Evolutionary conservation across 352 stramenopile species (phyloP).

Genomic region (Globisporangium solare): DNA sequence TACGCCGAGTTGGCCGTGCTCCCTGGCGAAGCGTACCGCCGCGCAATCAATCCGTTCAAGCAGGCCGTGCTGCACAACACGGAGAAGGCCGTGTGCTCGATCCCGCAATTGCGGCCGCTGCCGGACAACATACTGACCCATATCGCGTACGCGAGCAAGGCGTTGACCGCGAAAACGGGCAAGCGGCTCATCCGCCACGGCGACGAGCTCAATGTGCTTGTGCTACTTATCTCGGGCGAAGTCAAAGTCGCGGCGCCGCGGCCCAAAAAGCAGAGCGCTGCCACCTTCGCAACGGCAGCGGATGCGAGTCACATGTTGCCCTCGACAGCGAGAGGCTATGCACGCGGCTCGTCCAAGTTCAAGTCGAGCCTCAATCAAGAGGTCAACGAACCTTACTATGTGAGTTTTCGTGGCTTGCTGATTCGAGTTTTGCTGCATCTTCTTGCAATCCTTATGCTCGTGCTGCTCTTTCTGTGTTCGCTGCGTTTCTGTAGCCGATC

Average conservation of each 20-base stretch:
- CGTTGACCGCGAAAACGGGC: slow-evolving; percentile 33
- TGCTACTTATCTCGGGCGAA: slow-evolving; percentile 55
- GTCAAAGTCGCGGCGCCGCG: slow-evolving; percentile 53
- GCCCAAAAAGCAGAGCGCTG: neutral
- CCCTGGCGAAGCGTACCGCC: slow-evolving; percentile 57
- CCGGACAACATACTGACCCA: slow-evolving; percentile 51
- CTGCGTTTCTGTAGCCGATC: slow-evolving; percentile 22
- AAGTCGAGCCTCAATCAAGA: slow-evolving; percentile 10
- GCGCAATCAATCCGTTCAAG: slow-evolving; percentile 70
- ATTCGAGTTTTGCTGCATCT: neutral
- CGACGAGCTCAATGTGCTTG: slow-evolving; percentile 54
- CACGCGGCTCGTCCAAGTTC: slow-evolving; percentile 1
- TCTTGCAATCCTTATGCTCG: neutral
- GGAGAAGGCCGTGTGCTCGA: slow-evolving; percentile 44
- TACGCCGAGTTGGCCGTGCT: slow-evolving; percentile 53
- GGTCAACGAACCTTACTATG: slow-evolving; percentile 4
- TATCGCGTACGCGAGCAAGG: slow-evolving; percentile 59
- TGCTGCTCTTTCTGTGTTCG: no score
- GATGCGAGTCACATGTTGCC: no score
- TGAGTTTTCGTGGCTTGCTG: slow-evolving; percentile 3
- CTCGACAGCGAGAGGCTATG: neutral
- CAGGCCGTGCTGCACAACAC: slow-evolving; percentile 53
- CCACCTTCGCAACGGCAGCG: neutral
- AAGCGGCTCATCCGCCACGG: slow-evolving; percentile 41
- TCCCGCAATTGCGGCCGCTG: slow-evolving; percentile 40